Base-by-base conservation (phyloP, 352 stramenopile genomes). In the Peronospora belbahrii region DNA sequence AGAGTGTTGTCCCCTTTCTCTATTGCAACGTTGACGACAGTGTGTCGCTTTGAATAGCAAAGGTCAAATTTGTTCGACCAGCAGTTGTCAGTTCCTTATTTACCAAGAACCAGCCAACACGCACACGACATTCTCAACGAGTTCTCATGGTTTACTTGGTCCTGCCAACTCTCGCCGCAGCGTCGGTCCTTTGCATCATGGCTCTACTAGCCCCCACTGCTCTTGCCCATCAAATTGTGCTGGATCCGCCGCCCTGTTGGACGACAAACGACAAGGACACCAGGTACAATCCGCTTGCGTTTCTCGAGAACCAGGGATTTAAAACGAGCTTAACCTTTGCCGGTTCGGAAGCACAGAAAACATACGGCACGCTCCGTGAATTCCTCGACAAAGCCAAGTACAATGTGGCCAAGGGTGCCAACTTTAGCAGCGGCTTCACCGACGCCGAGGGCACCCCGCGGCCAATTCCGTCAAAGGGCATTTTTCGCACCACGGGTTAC, bases 291-390 rank as follows among this genome's bases (percentile, higher is more conserved):
- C 65, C 67, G 3, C 42, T 74, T 9, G 66, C 58, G 2, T 75
- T 76, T 50, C 62, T 79, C 2, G 70, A 76, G 33, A 62, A 65
- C 34, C 50, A 77, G n/a, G 58, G 59, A 14, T 67, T 61, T 42
- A 64, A n/a, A n/a, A n/a, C n/a, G n/a, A n/a, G n/a, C n/a, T n/a
- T n/a, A n/a, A n/a, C n/a, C n/a, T n/a, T n/a, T n/a, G n/a, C n/a
- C n/a, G n/a, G n/a, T n/a, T n/a, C n/a, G n/a, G n/a, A n/a, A n/a
- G n/a, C n/a, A n/a, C n/a, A n/a, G n/a, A n/a, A n/a, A n/a, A n/a
- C n/a, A n/a, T n/a, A n/a, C n/a, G n/a, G n/a, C n/a, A n/a, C 62
- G 6, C 65, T 75, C 4, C 58, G 56, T 23, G 58, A 55, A 13
- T 75, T 75, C 48, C 70, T 75, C 62, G 65, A 75, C 48, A 49